phyloP scores from a whole-genome alignment of 2,329 filamentous ascomycete genomes.

The Cladosporium velox region DNA sequence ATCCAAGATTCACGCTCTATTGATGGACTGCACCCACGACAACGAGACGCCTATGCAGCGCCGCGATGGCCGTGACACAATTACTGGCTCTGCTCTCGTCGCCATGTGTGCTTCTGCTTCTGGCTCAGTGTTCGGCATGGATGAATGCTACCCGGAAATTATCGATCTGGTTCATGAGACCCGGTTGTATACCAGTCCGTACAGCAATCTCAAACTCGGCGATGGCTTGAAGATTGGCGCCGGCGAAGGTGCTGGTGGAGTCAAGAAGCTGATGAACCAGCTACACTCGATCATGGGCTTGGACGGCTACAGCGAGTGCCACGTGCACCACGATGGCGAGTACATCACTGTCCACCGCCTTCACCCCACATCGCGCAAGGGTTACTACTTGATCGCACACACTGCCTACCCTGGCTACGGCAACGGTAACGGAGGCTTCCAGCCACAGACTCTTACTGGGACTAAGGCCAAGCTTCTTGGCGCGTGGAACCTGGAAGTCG shows the following conservation, averaged over 20 bases:
- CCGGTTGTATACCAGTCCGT: slow-evolving; percentile 76
- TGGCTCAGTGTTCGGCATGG: slow-evolving; percentile 96
- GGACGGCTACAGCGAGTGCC: slow-evolving; percentile 90
- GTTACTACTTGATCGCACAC: slow-evolving; percentile 93
- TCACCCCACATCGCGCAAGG: slow-evolving; percentile 87
- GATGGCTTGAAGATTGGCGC: slow-evolving; percentile 63
- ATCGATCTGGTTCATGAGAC: slow-evolving; percentile 93
- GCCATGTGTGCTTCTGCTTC: slow-evolving; percentile 94
- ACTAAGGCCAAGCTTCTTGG: slow-evolving; percentile 85
- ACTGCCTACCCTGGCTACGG: slow-evolving; percentile 93
- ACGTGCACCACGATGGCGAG: slow-evolving; percentile 94
- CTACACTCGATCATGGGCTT: slow-evolving; percentile 96
- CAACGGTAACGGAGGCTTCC: slow-evolving; percentile 78
- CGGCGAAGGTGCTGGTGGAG: slow-evolving; percentile 80
- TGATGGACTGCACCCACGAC: slow-evolving; percentile 99
- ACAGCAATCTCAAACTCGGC: slow-evolving; percentile 55
- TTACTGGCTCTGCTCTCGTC: slow-evolving; percentile 90
- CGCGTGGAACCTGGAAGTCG: slow-evolving; percentile 89
- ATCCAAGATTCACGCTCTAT: slow-evolving; percentile 87
- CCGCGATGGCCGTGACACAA: slow-evolving; percentile 86
- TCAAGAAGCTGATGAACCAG: slow-evolving; percentile 91
- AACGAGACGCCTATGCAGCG: slow-evolving; percentile 97
- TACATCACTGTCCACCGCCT: slow-evolving; percentile 96
- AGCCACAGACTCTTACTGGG: slow-evolving; percentile 75
- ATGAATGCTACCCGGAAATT: slow-evolving; percentile 90